phyloP scores from a whole-genome alignment of 2,329 filamentous ascomycete species.

The Xylaria sp. region DNA sequence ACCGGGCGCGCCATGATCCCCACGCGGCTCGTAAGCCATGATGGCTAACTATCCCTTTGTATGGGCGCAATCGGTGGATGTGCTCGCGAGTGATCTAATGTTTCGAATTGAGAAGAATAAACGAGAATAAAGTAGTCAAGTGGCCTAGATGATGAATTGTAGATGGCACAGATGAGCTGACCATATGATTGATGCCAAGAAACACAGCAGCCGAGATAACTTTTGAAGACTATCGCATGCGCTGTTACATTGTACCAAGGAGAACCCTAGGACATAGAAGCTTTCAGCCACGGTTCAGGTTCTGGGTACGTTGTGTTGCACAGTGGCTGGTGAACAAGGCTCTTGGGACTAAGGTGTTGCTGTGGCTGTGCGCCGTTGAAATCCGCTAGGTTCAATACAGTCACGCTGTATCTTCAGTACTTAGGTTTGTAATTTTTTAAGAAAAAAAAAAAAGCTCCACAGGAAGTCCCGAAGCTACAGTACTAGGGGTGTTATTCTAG shows the following conservation, averaged over 20 bases:
- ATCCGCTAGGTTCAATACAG: conserved; percentile 3
- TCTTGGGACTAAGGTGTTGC: neutral
- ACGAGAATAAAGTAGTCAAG: neutral
- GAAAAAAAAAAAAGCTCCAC: conserved; percentile 23
- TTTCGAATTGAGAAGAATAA: neutral
- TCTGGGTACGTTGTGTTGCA: conserved; percentile 2
- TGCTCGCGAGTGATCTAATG: neutral
- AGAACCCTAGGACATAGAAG: conserved; percentile 8
- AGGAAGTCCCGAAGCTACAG: neutral
- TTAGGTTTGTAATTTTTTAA: too few relatives aligned
- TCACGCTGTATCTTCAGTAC: too few relatives aligned
- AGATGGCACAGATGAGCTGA: neutral
- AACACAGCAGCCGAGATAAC: conserved; percentile 11
- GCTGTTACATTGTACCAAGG: neutral
- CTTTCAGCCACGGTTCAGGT: conserved; percentile 32
- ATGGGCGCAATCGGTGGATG: conserved; percentile 11
- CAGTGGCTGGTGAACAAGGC: conserved; percentile 17
- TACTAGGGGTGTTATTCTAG: neutral
- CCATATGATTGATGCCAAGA: neutral
- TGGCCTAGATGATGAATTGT: neutral
- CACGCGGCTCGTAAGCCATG: conserved; percentile 66
- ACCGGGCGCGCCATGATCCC: conserved; percentile 57
- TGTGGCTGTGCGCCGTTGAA: conserved; percentile 22
- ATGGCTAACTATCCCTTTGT: conserved; percentile 3
- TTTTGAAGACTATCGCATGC: conserved; percentile 21